Evolutionary conservation across 2,329 filamentous ascomycete genomes (phyloP).

Genomic region (Verticillium isaacii): DNA sequence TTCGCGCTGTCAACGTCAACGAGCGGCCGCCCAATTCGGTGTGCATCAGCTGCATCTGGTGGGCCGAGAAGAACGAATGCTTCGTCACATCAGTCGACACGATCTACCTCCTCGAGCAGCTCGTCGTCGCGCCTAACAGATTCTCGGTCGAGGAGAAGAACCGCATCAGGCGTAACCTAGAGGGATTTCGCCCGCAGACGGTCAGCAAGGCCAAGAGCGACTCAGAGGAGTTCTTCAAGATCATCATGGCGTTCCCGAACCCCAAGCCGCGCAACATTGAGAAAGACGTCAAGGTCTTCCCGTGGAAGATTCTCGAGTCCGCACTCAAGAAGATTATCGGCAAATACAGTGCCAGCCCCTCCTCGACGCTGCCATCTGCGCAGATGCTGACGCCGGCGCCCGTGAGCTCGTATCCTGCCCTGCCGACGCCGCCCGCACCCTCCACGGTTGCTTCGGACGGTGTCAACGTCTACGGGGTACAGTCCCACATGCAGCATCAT

Average conservation of each 20-base stretch:
- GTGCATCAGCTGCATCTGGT: conserved; percentile 96
- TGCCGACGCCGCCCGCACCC: conserved; percentile 38
- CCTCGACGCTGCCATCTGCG: conserved; percentile 29
- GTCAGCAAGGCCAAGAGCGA: conserved; percentile 91
- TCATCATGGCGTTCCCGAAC: conserved; percentile 95
- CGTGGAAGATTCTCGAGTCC: conserved; percentile 83
- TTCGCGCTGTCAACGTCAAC: conserved; percentile 72
- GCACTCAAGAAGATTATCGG: conserved; percentile 97
- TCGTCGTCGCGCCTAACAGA: conserved; percentile 68
- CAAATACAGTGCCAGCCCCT: conserved; percentile 70
- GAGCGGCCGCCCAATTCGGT: conserved; percentile 80
- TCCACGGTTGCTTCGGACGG: conserved; percentile 27
- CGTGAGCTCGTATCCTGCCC: conserved; percentile 32
- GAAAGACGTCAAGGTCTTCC: conserved; percentile 98
- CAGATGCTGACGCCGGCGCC: conserved; percentile 36
- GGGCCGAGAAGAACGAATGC: conserved; percentile 86
- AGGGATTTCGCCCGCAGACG: conserved; percentile 87
- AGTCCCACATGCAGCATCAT: conserved; percentile 35
- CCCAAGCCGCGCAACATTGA: conserved; percentile 97
- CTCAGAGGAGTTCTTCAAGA: conserved; percentile 96
- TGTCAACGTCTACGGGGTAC: conserved; percentile 32
- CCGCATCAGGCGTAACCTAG: conserved; percentile 88
- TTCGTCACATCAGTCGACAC: conserved; percentile 97
- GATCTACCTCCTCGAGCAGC: conserved; percentile 86
- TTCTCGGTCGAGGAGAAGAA: conserved; percentile 99